Evolutionary conservation across 2,329 filamentous ascomycete genomes (phyloP).

Genomic region (Cordyceps pruinosa): DNA sequence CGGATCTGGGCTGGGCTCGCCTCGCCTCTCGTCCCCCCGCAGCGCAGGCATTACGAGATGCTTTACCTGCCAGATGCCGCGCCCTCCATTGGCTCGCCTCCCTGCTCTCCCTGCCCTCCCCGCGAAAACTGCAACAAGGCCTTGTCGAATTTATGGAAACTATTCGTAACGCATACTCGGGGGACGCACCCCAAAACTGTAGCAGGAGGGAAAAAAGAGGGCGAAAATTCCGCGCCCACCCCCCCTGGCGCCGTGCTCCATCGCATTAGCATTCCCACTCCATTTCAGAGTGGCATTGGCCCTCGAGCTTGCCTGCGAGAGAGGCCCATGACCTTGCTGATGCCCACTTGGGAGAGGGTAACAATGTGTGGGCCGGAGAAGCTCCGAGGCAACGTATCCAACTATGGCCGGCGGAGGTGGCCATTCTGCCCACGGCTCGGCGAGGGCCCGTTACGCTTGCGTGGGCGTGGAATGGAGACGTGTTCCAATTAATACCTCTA

Average conservation of each 20-base stretch:
- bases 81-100: background rate
- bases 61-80: background rate
- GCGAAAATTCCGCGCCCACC: background rate
- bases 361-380: background rate
- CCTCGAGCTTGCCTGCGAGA: background rate
- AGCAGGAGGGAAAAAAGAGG: background rate
- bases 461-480: background rate
- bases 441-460: conserved; percentile 5
- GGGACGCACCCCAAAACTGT: background rate
- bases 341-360: too few relatives aligned
- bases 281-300: background rate
- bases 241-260: background rate
- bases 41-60: background rate
- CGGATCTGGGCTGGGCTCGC: background rate
- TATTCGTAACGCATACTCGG: conserved; percentile 4
- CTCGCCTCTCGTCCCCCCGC: background rate
- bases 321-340: too few relatives aligned
- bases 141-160: conserved; percentile 2
- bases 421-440: background rate
- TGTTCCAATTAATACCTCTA: background rate
- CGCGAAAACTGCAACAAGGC: background rate
- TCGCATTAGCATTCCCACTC: background rate
- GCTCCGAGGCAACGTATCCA: background rate
- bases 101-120: too few relatives aligned
- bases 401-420: too few relatives aligned